phyloP scores from a whole-genome alignment of 768 basidiomycete species.

The Podaxis sp. region DNA sequence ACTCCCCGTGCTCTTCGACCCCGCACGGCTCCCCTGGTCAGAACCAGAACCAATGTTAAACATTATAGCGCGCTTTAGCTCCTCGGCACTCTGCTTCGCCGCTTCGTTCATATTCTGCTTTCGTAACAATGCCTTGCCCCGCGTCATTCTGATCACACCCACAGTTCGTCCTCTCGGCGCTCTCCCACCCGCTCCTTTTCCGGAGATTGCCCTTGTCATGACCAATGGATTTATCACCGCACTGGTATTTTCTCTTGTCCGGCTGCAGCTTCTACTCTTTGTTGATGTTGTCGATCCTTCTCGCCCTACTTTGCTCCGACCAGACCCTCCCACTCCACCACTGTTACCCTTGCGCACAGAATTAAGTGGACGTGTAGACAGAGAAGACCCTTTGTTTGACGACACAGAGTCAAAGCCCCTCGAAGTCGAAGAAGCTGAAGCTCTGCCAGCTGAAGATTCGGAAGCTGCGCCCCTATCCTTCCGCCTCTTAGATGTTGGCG shows the following conservation, averaged over 20 bases:
- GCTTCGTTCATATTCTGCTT: constrained; percentile 5
- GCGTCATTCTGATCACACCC: not conserved
- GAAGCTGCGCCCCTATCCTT: constrained; percentile 4
- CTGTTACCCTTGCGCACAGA: not conserved
- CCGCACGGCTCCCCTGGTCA: not conserved
- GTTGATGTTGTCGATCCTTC: not conserved
- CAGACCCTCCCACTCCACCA: not conserved
- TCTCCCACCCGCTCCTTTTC: not conserved
- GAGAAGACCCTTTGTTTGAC: constrained; percentile 1
- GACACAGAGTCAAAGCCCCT: not conserved
- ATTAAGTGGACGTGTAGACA: not conserved
- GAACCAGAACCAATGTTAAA: constrained; percentile 8
- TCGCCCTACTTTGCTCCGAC: not conserved
- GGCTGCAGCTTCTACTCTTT: constrained; percentile 9
- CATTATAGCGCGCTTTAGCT: not conserved
- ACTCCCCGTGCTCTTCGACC: constrained; percentile 8
- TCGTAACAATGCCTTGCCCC: not conserved
- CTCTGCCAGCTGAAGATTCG: not conserved
- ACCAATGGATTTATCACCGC: not conserved
- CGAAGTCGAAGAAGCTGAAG: not conserved
- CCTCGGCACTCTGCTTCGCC: not conserved
- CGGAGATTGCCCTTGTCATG: constrained; percentile 6
- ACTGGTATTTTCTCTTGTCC: not conserved
- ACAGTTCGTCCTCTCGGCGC: not conserved
- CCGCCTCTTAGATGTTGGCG: constrained; percentile 1